Evolutionary conservation across 768 basidiomycete species (phyloP).

Genomic region (Panaeolus cyanescens): DNA sequence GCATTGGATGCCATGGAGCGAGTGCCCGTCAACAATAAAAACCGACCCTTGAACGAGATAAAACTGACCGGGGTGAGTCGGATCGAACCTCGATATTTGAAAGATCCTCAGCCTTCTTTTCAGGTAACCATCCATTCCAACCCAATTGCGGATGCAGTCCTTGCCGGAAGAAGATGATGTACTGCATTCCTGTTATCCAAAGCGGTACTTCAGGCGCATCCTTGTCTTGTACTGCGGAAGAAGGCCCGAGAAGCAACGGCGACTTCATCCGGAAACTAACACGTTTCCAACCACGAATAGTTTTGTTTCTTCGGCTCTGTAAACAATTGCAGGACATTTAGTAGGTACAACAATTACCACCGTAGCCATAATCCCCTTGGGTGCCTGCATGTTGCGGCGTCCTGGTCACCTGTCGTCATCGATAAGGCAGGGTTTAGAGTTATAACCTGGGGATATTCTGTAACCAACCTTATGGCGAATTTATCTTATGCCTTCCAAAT

Average conservation of each 20-base stretch:
- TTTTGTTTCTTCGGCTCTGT: slow-evolving; percentile 4
- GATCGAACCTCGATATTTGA: slow-evolving; percentile 5
- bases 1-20: slow-evolving; percentile 94
- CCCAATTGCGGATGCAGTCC: slow-evolving; percentile 82
- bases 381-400: not conserved
- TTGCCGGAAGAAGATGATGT: slow-evolving; percentile 35
- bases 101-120: slow-evolving; percentile 10
- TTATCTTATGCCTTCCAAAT: not conserved
- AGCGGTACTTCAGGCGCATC: not conserved
- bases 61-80: slow-evolving; percentile 72
- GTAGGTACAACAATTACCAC: not conserved
- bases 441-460: not conserved
- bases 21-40: slow-evolving; percentile 88
- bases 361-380: not conserved
- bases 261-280: slow-evolving; percentile 1
- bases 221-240: slow-evolving; percentile 7
- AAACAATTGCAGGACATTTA: slow-evolving; percentile 2
- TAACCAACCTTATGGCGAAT: not conserved
- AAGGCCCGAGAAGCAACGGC: slow-evolving; percentile 7
- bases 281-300: not conserved
- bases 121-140: slow-evolving; percentile 93
- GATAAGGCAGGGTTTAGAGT: slow-evolving; percentile 1
- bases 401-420: not conserved
- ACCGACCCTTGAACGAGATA: slow-evolving; percentile 84
- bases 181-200: not conserved